Evolutionary conservation across 441 rosid genomes (phyloP).

Genomic region (Adansonia rubrostipa): DNA sequence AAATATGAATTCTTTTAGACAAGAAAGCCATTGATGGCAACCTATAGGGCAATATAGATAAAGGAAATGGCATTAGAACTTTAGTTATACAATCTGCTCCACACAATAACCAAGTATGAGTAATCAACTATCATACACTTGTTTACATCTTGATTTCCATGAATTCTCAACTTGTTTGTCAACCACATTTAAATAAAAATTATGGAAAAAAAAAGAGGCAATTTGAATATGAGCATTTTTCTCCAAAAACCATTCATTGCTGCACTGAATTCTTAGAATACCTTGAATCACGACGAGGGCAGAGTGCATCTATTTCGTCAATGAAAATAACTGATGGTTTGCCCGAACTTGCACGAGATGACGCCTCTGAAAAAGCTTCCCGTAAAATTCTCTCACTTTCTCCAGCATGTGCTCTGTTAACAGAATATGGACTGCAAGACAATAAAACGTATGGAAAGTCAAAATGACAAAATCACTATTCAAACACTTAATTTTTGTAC

Average conservation of each 20-base stretch:
- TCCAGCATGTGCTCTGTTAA: conserved; percentile 85
- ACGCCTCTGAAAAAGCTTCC: conserved; percentile 80
- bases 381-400: conserved; percentile 86
- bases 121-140: background rate
- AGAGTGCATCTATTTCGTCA: conserved; percentile 92
- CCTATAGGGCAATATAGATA: background rate
- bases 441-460: background rate
- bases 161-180: background rate
- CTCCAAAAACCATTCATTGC: background rate
- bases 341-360: conserved; percentile 62
- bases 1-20: background rate
- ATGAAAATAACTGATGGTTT: conserved; percentile 83
- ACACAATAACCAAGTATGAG: background rate
- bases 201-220: background rate
- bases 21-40: background rate
- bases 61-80: background rate
- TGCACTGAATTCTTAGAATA: conserved; percentile 30
- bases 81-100: background rate
- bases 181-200: conserved; percentile 9
- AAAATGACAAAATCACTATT: conserved; percentile 2
- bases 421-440: conserved; percentile 72
- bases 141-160: background rate
- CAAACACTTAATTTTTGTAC: background rate
- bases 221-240: conserved; percentile 1
- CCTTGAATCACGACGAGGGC: conserved; percentile 84